Evolutionary conservation across 495 filamentous ascomycete species (phyloP).

Genomic region (Penicillium paxilli): DNA sequence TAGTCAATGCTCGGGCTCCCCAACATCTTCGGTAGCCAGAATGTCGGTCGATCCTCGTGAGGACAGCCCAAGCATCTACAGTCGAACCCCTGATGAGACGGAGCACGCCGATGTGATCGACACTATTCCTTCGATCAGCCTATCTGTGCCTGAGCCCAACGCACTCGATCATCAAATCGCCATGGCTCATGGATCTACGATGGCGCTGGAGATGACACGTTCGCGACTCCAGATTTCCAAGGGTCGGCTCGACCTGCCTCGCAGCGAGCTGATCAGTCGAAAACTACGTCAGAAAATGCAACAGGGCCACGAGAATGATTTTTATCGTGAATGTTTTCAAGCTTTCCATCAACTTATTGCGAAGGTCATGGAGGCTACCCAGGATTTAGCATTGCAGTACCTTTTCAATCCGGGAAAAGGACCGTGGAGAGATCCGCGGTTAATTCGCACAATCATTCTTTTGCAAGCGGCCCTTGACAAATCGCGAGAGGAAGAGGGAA

Average conservation of each 20-base stretch:
- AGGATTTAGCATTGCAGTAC: slow-evolving; percentile 1
- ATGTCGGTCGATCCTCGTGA: not conserved
- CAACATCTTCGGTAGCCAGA: too few species aligned
- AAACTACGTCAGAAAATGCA: slow-evolving; percentile 3
- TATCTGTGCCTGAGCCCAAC: not conserved
- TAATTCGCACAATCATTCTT: not conserved
- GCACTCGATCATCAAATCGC: slow-evolving; percentile 5
- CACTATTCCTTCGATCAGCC: not conserved
- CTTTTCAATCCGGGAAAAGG: slow-evolving; percentile 2
- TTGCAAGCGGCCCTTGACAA: not conserved
- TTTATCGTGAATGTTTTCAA: slow-evolving; percentile 8
- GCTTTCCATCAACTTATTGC: not conserved
- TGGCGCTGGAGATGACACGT: slow-evolving; percentile 12
- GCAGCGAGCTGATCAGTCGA: not conserved
- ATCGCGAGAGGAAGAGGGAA: not conserved
- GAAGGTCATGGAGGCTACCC: not conserved
- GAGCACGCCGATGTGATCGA: not conserved
- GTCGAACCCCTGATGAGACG: not conserved
- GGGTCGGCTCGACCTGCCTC: not conserved
- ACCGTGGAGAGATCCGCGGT: not conserved
- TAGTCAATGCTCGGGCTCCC: too few species aligned
- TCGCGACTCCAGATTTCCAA: slow-evolving; percentile 7
- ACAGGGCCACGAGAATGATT: slow-evolving; percentile 12
- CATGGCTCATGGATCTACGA: not conserved
- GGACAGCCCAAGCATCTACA: not conserved